Evolutionary conservation across 148 eudicot species (phyloP), one percentile per base, ranked within the genome.

Genomic region (Beta vulgaris): DNA sequence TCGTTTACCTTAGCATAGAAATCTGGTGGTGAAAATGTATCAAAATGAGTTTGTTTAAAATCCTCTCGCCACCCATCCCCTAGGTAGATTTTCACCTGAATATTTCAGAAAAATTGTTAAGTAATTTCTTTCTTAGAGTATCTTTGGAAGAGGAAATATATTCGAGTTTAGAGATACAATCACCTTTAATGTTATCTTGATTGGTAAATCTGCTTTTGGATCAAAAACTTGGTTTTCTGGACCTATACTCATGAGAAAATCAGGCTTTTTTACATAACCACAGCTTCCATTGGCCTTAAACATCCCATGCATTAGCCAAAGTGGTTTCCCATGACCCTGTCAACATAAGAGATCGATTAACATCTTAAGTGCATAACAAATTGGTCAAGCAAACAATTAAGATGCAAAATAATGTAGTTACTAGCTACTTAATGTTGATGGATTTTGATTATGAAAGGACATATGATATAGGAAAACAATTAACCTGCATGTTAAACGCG

Each of bases 401-500:
- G 63, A 64, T 34, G n/a, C 18, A 18, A 14, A 69, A n/a, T 31
- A 28, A 31, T 21, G 58, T 11, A 31, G 3, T 25, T 69, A 28
- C 36, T 13, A 48, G 58, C 8, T 39, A 67, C 14, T 19, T n/a
- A 51, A 9, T 23, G 15, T 9, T 40, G 1, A n/a, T n/a, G n/a
- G n/a, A n/a, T n/a, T n/a, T n/a, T n/a, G 9, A 25, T 25, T 43
- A 44, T 7, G 48, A 15, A 60, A 2, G 25, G 29, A 14, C 23
- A 35, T 36, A 51, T 10, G 9, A 43, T 73, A 5, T 15, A 29
- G 57, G 21, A n/a, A n/a, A n/a, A 39, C 62, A 74, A 23, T 31
- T 53, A 74, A 93, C 98, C 98, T 93, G 98, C 98, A 91, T 93
- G 72, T 93, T 93, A 74, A 93, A 91, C 44, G 98, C 98, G 76